These are phyloP conservation scores for Aegilops speltoides DNA, from an alignment of 176 grass and related monocot genomes.

Conservation along the genomic window DNA sequence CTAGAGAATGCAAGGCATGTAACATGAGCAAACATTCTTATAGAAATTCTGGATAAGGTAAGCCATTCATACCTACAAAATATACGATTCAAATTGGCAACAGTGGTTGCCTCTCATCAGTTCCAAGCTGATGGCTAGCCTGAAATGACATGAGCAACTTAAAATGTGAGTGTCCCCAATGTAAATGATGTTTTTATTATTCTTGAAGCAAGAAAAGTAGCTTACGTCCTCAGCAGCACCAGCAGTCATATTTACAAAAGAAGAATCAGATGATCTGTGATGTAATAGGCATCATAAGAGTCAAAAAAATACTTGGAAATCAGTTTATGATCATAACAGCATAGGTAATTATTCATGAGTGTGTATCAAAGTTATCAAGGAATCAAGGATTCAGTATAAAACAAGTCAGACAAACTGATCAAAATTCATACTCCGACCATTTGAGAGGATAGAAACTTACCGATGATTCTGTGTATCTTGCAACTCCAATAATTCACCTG, in stretches of 20 bases:
- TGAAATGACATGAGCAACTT: constrained; percentile 35
- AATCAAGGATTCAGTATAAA: not conserved
- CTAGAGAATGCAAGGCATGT: constrained; percentile 16
- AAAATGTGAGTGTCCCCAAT: not conserved
- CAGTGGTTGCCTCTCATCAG: constrained; percentile 81
- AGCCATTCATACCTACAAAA: constrained; percentile 43
- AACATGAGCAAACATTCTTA: not conserved
- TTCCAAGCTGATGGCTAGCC: constrained; percentile 61
- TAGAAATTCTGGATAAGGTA: not conserved
- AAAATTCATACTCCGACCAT: not conserved
- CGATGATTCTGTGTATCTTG: constrained; percentile 68
- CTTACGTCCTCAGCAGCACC: constrained; percentile 85
- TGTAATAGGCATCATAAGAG: constrained; percentile 2
- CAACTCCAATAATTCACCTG: constrained; percentile 63
- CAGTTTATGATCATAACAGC: not conserved
- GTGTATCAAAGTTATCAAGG: not conserved
- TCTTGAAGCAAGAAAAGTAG: not conserved
- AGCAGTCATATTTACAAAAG: constrained; percentile 99
- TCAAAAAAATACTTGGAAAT: not conserved
- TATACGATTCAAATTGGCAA: constrained; percentile 63
- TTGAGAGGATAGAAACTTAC: constrained; percentile 31
- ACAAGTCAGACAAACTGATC: not conserved
- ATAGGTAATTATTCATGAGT: not conserved
- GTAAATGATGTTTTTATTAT: not conserved
- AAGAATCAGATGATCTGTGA: constrained; percentile 78